Percentiles rank a stretch among this genome's conserved stretches.
Conservation (phyloP, 208 protist species). For the Blastocrithidia nonstop region DNA sequence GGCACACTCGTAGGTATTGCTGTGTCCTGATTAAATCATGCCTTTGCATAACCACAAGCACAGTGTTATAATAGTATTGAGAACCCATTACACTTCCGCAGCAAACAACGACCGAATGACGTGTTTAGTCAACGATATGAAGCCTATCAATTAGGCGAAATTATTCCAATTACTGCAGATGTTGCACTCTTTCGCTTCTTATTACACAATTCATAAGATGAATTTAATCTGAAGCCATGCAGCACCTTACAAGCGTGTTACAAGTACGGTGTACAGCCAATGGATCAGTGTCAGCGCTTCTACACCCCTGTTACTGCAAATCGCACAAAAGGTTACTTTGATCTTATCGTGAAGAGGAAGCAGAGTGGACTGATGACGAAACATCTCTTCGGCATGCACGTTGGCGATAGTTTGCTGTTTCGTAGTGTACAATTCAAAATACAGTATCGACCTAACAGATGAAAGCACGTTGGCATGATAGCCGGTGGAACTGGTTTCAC, state of each 20-base stretch:
- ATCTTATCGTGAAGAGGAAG: slow-evolving; percentile 81
- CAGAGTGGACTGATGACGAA: slow-evolving; percentile 62
- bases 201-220: slow-evolving; percentile 40
- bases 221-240: slow-evolving; percentile 78
- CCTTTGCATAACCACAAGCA: too few relatives aligned
- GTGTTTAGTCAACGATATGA: slow-evolving; percentile 75
- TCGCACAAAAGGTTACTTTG: slow-evolving; percentile 76
- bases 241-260: slow-evolving; percentile 79
- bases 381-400: slow-evolving; percentile 78
- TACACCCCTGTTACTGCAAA: slow-evolving; percentile 85
- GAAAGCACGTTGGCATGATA: slow-evolving; percentile 85
- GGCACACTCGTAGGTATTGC: too few relatives aligned
- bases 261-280: slow-evolving; percentile 75
- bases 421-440: slow-evolving; percentile 70
- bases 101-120: slow-evolving; percentile 12
- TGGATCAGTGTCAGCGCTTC: slow-evolving; percentile 74
- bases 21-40: too few relatives aligned
- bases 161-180: slow-evolving; percentile 78
- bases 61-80: slow-evolving; percentile 68
- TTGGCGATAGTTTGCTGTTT: slow-evolving; percentile 76
- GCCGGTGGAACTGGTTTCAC: slow-evolving; percentile 89
- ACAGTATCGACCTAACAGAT: slow-evolving; percentile 71
- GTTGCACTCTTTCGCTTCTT: slow-evolving; percentile 80
- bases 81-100: slow-evolving; percentile 52
- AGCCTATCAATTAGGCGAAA: slow-evolving; percentile 64